phyloP scores from a whole-genome alignment of 768 basidiomycete species.

The Pleurotus citrinopileatus region DNA sequence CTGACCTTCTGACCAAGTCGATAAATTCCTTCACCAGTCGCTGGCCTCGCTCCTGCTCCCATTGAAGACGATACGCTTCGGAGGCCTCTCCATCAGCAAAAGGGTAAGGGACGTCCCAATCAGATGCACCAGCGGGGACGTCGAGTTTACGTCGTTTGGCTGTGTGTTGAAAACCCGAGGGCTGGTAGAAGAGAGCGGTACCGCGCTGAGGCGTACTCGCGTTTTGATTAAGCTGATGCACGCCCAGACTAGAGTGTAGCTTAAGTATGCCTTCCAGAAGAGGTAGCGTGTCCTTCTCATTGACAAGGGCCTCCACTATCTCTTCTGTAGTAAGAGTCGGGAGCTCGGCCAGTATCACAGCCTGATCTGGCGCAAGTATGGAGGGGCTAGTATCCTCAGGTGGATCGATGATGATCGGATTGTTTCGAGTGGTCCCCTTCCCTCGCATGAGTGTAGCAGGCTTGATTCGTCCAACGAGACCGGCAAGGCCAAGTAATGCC shows the following conservation, averaged over 20 bases:
- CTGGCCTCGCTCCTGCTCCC: slow-evolving; percentile 64
- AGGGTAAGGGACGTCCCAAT: slow-evolving; percentile 85
- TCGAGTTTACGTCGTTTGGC: slow-evolving; percentile 61
- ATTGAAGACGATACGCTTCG: slow-evolving; percentile 54
- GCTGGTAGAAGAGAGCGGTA: background rate
- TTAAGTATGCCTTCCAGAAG: slow-evolving; percentile 61
- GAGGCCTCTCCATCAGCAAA: slow-evolving; percentile 73
- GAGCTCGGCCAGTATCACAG: slow-evolving; percentile 39
- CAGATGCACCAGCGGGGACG: slow-evolving; percentile 76
- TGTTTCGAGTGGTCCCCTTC: slow-evolving; percentile 51
- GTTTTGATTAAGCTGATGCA: background rate
- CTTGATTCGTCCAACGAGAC: slow-evolving; percentile 63
- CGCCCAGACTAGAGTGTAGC: slow-evolving; percentile 26
- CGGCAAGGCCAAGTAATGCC: slow-evolving; percentile 69
- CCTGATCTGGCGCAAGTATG: slow-evolving; percentile 15
- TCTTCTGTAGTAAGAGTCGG: slow-evolving; percentile 55
- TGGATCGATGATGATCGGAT: slow-evolving; percentile 69
- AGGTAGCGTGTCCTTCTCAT: slow-evolving; percentile 65
- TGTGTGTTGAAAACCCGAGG: slow-evolving; percentile 14
- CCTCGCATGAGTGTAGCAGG: slow-evolving; percentile 47
- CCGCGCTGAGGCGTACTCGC: background rate
- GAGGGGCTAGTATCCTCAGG: slow-evolving; percentile 11
- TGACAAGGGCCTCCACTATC: slow-evolving; percentile 54
- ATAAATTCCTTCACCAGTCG: slow-evolving; percentile 62
- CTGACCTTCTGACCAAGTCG: slow-evolving; percentile 56